phyloP scores from a whole-genome alignment of 495 filamentous ascomycete genomes.

The Thermochaetoides thermophila region DNA sequence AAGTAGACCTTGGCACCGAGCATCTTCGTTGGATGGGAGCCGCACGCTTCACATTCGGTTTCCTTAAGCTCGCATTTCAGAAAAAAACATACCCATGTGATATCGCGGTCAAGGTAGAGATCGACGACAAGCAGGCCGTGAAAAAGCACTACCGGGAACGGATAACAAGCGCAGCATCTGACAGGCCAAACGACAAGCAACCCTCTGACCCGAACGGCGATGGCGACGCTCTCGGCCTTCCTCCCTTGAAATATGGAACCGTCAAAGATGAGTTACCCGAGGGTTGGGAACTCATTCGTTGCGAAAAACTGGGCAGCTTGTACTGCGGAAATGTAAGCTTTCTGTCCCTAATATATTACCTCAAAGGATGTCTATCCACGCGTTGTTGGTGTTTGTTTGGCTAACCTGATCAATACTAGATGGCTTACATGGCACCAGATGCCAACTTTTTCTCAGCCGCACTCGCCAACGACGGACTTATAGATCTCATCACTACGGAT shows the following conservation, averaged over 20 bases:
- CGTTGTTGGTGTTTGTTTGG: too few species aligned
- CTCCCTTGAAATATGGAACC: conserved; percentile 62
- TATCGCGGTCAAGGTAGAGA: conserved; percentile 65
- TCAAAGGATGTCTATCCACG: too few species aligned
- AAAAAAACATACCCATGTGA: conserved; percentile 78
- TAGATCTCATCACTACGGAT: conserved; percentile 71
- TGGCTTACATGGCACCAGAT: conserved; percentile 81
- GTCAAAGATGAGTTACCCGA: conserved; percentile 59
- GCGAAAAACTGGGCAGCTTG: conserved; percentile 76
- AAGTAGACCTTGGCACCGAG: conserved; percentile 78
- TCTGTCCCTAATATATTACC: too few species aligned
- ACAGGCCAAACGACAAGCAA: conserved; percentile 3
- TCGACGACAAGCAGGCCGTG: conserved; percentile 61
- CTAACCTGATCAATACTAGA: too few species aligned
- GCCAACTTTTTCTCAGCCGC: conserved; percentile 80
- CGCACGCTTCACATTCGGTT: conserved; percentile 70
- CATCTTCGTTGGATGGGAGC: conserved; percentile 84
- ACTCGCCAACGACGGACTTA: conserved; percentile 66
- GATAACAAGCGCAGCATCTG: conserved; percentile 1
- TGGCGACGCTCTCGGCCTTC: conserved; percentile 35
- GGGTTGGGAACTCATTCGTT: conserved; percentile 56
- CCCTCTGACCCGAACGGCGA: conserved; percentile 14
- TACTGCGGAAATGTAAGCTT: conserved; percentile 65
- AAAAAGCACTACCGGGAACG: conserved; percentile 47
- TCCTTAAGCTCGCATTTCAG: conserved; percentile 54